Evolutionary conservation across 768 basidiomycete species (phyloP), one percentile per base, ranked within the genome.

Genomic region (Suillus subluteus): DNA sequence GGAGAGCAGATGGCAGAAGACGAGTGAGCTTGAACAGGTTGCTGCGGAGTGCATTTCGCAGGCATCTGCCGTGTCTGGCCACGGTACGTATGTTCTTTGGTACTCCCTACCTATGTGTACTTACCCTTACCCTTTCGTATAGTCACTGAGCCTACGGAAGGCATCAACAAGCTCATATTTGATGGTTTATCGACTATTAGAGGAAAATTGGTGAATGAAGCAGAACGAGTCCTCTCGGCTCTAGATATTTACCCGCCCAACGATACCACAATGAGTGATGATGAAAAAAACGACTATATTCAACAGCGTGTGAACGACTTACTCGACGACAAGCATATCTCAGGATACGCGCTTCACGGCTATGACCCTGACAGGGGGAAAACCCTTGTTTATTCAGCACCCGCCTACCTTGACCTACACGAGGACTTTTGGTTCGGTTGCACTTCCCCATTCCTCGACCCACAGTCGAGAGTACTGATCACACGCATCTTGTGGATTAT

Each of bases 21-120:
- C 2, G 0, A 48, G 46, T 9, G n/a, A 48, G 3, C n/a, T 48
- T 4, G n/a, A 11, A 1, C 0, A 0, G 1, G 4, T n/a, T 11
- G 46, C n/a, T 11, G 8, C 8, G 4, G 46, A 48, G 3, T 48
- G 46, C 4, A 8, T 48, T 3, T 48, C 18, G 1, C 21, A 48
- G 12, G 46, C 46, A 4, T 48, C 46, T 12, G 9, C 9, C 21
- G 9, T n/a, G 11, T 48, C 46, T 48, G 46, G 11, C n/a, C 46
- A 48, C 4, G 4, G 46, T n/a, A n/a, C 4, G 9, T 48, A 9
- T 12, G 1, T 48, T n/a, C 9, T 9, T 9, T 48, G 11, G 46
- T 4, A 4, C 46, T 48, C n/a, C 2, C 44, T 21, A 9, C 44
- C 44, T 38, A 38, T 38, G 9, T 11, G 38, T 38, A 48, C 21